Percentiles rank a stretch among this genome's conserved stretches.
Evolutionary conservation across 345 rosid genomes (phyloP).

Genomic region (Brassica incana): DNA sequence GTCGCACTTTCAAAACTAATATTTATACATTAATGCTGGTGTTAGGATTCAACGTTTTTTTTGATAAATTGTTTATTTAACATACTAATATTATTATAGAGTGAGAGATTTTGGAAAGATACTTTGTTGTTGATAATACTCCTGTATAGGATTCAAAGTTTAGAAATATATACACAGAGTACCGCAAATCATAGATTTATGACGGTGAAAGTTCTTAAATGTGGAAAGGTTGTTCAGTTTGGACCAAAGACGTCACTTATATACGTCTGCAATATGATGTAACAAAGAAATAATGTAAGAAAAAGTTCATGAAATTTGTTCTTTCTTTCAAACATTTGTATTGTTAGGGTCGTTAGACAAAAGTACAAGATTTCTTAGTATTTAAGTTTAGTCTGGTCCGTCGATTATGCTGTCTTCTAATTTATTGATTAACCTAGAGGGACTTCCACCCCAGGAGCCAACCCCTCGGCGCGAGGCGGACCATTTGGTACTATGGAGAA

Average conservation of each 20-base stretch:
- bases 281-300: neutral
- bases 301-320: neutral
- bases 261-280: neutral
- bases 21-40: neutral
- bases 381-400: neutral
- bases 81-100: neutral
- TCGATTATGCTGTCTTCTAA: neutral
- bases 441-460: too few species aligned
- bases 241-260: neutral
- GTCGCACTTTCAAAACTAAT: too few species aligned
- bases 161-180: constrained; percentile 3
- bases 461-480: too few species aligned
- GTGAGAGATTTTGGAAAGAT: neutral
- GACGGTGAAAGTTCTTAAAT: neutral
- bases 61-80: neutral
- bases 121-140: neutral
- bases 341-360: neutral
- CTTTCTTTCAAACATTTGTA: constrained; percentile 2
- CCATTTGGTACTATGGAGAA: too few species aligned
- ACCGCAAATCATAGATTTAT: neutral
- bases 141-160: neutral
- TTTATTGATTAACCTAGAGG: neutral
- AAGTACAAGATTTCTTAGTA: neutral
- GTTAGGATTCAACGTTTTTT: neutral
- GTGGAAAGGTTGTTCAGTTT: neutral